phyloP scores from a whole-genome alignment of 2,329 filamentous ascomycete genomes.

The Penicillium sp. region DNA sequence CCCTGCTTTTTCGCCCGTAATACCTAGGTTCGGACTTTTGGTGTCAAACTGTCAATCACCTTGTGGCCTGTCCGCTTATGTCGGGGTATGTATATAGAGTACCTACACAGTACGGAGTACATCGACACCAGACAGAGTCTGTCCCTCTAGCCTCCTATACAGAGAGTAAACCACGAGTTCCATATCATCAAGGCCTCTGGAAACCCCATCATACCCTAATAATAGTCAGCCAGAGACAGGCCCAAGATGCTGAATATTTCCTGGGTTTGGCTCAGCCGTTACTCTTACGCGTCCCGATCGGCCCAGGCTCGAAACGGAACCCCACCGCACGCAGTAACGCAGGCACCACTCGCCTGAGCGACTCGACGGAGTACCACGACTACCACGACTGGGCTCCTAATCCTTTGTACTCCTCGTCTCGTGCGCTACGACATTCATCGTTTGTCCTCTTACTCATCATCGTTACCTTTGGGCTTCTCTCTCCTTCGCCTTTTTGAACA shows the following conservation, averaged over 20 bases:
- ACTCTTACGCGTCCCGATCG: conserved; percentile 30
- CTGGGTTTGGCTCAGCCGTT: conserved; percentile 13
- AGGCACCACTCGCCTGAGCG: conserved; percentile 17
- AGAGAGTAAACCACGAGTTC: background rate
- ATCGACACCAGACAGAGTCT: too few species aligned
- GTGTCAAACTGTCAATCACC: too few species aligned
- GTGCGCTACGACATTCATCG: background rate
- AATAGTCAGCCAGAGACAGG: too few species aligned
- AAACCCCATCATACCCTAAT: background rate
- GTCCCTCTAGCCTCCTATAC: background rate
- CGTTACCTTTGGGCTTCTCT: conserved; percentile 3
- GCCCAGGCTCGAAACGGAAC: conserved; percentile 29
- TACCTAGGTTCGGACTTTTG: too few species aligned
- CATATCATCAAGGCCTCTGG: background rate
- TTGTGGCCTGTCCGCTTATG: background rate
- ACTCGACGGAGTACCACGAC: background rate
- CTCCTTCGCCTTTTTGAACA: conserved; percentile 13
- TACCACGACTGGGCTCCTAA: background rate
- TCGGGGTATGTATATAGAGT: background rate
- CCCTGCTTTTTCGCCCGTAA: background rate
- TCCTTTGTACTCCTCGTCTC: background rate
- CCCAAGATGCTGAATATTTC: background rate
- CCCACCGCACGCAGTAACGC: conserved; percentile 32
- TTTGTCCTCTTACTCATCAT: background rate
- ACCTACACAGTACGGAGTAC: too few species aligned